Percentiles rank a stretch among this genome's conserved stretches.
Conservation (phyloP, 805 yeast species). For the Starmerella powellii region DNA sequence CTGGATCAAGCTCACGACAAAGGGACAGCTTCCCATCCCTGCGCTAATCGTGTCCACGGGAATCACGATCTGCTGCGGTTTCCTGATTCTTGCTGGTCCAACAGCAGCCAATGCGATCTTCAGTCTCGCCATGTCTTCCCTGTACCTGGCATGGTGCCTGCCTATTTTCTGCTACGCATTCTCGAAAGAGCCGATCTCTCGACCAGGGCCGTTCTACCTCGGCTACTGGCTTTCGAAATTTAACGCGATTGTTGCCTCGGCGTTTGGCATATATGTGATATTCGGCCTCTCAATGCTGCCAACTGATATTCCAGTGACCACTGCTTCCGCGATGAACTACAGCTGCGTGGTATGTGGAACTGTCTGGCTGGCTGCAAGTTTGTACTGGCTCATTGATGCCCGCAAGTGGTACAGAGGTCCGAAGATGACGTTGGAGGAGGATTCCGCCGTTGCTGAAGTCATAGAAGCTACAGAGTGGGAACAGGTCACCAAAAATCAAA, state of each 20-base stretch:
- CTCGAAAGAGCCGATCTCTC: conserved; percentile 39
- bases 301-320: conserved; percentile 27
- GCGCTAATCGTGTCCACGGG: conserved; percentile 47
- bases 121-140: conserved; percentile 50
- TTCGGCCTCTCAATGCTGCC: conserved; percentile 51
- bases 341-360: conserved; percentile 53
- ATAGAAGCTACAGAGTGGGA: conserved; percentile 16
- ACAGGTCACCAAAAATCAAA: not conserved
- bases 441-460: conserved; percentile 11
- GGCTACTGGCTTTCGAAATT: conserved; percentile 39
- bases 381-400: conserved; percentile 43
- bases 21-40: conserved; percentile 49
- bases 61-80: conserved; percentile 43
- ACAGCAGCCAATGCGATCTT: conserved; percentile 60
- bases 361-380: conserved; percentile 42
- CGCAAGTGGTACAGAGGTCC: conserved; percentile 51
- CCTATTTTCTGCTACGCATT: conserved; percentile 44
- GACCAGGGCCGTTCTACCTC: conserved; percentile 55
- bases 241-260: conserved; percentile 37
- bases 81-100: conserved; percentile 44
- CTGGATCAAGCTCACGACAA: conserved; percentile 46
- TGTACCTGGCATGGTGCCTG: conserved; percentile 49
- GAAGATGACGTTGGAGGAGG: conserved; percentile 21
- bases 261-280: conserved; percentile 43
- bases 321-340: conserved; percentile 49